Percentiles rank a stretch among this genome's conserved stretches.
These are phyloP conservation scores for Exophiala spinifera DNA, from an alignment of 2,329 filamentous ascomycete genomes.

Conservation along the genomic window DNA sequence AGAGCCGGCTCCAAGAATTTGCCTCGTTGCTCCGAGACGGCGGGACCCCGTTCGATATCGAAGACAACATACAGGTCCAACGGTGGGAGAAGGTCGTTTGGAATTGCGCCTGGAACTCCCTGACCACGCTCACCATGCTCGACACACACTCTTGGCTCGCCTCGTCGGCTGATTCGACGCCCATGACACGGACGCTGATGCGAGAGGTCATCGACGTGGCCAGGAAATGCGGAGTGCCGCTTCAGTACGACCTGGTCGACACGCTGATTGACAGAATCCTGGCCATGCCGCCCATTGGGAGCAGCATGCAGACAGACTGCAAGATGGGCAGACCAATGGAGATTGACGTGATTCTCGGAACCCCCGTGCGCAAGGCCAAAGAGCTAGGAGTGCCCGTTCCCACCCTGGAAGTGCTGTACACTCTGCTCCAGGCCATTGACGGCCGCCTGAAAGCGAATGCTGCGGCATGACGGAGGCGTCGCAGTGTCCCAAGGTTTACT, in stretches of 20 bases:
- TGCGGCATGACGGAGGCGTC: neutral
- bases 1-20: constrained; percentile 42
- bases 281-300: constrained; percentile 40
- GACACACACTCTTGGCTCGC: constrained; percentile 44
- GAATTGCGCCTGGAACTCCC: constrained; percentile 43
- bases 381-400: constrained; percentile 42
- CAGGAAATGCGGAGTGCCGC: constrained; percentile 37
- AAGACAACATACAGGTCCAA: constrained; percentile 37
- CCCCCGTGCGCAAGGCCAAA: constrained; percentile 39
- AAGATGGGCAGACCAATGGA: constrained; percentile 44
- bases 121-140: constrained; percentile 43
- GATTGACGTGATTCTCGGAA: constrained; percentile 48
- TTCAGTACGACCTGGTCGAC: constrained; percentile 40
- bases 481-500: neutral
- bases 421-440: constrained; percentile 25
- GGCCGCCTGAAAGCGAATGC: constrained; percentile 12
- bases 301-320: constrained; percentile 47
- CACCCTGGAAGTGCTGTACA: constrained; percentile 40
- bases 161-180: constrained; percentile 40
- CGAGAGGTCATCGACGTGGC: constrained; percentile 44
- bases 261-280: constrained; percentile 39
- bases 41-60: constrained; percentile 38
- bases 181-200: constrained; percentile 42
- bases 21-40: constrained; percentile 41
- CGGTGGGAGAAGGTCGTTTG: constrained; percentile 44